Base-by-base conservation (phyloP, 2,329 filamentous ascomycete genomes). In the Penicillium sp. region DNA sequence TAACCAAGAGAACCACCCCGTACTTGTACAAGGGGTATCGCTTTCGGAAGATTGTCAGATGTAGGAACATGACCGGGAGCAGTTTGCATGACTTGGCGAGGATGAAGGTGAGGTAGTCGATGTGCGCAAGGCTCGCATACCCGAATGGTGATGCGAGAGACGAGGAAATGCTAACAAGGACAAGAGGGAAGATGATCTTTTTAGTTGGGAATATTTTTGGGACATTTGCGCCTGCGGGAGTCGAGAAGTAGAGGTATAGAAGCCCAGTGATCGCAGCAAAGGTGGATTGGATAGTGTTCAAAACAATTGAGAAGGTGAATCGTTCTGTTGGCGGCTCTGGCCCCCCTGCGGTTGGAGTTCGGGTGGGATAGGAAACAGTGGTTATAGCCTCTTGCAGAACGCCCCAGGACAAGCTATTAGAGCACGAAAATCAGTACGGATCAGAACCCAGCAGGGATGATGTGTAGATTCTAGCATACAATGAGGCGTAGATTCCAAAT, bases 51-150 rank as follows among this genome's bases (percentile, higher is more conserved):
- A 99, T 80, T 49, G 93, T 94, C 73, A 98, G 87, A 82, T 99
- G 94, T 46, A 99, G 85, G 72, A 95, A 89, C 95, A 99, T 98
- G 73, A 99, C 95, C 3, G 95, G 95, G n/a, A 99, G 88, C 21
- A 99, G 86, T 82, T 99, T 99, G 89, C 95, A 99, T 71, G 90
- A 93, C 81, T 99, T 98, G 70, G 95, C 94, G 47, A 99, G 90
- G 69, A 97, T 91, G 80, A 96, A 98, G 31, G 95, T 97, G 73
- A 98, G 92, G 80, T 98, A 98, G 85, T 98, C 95, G 79, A 98
- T 93, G 77, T 98, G 93, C 44, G 90, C 89, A 55, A 98, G 88
- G 62, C 89, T 91, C 54, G 95, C 93, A 79, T 98, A 98, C 69
- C 94, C 95, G 73, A 97, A 97, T 3, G 94, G 94, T n/a, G 90